Evolutionary conservation across 805 yeast species (phyloP), one percentile per base, ranked within the genome.

Genomic region (Kodamaea neixiangensis): DNA sequence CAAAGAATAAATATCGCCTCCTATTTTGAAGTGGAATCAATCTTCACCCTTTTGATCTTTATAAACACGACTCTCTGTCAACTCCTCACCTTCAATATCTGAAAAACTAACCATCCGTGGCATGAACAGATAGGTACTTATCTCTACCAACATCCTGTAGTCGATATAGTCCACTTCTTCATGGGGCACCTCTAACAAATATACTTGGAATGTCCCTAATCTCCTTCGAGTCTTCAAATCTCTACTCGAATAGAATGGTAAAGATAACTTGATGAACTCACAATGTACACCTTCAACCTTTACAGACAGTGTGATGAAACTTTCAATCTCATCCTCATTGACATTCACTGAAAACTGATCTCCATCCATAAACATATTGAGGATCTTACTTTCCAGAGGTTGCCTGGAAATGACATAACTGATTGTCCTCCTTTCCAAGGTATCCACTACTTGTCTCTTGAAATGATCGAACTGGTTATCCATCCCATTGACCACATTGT

Each of bases 401-500:
- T 42, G 45, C 10, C 46, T 17, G 29, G 47, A 17, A 11, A 60
- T 62, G 15, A 71, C 57, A 51, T 61, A 58, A 44, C 71, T 70
- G 3, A 66, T 57, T 19, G 73, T 60, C 31, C 62, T 53, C 17
- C 50, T 44, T 35, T 66, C 72, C 3, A 64, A 55, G 5, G 62
- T 29, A 6, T 65, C 62, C 3, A 65, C 40, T 3, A 72, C 54
- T 49, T 73, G 70, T 6, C 48, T 37, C 39, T 59, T 65, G 52
- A 73, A 68, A 46, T 64, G 61, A 49, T 71, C 77, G 54, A 58
- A 73, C 56, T 70, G 71, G 50, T 61, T 69, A 10, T 73, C 77
- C 18, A 73, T 58, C 3, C 77, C 77, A 14, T 58, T 49, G 13
- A 66, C 18, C 11, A 71, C 73, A 49, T 67, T 66, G 18, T 57